Base-by-base conservation (phyloP, 441 rosid genomes). In the Populus hybrid region DNA sequence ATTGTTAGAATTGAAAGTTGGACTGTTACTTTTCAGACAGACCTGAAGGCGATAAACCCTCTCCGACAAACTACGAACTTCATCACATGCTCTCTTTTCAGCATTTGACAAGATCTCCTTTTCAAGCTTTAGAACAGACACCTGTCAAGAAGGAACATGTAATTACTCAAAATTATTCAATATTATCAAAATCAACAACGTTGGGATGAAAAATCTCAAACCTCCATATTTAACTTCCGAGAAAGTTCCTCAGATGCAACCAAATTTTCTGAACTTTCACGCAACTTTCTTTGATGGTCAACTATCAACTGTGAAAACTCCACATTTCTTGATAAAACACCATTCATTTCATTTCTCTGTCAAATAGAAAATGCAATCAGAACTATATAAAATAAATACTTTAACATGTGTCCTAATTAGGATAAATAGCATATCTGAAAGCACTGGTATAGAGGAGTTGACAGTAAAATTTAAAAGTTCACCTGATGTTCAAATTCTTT, bases 181-280 rank as follows among this genome's bases (percentile, higher is more conserved):
- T 21, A 71, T 54, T 54, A 54, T 54, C 83, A 67, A 36, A 63
- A 67, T 69, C 63, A 54, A 32, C 24, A 72, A 8, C 50, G 21
- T 67, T 71, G 61, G 16, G 68, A 76, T 70, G 38, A 32, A 59
- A 14, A 70, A 79, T 0, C 12, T 36, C 69, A 74, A 75, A 96
- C 99, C 97, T 97, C 99, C 93, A 91, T 91, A 70, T 84, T 85
- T 73, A 93, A 87, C 85, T 93, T 97, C 83, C 97, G 89, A 64
- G 94, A 88, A 64, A 70, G 85, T 80, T 95, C 98, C 93, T 95
- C 97, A 21, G 97, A 92, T 70, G 89, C 86, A 78, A 85, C 87
- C 81, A 86, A 69, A 80, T 93, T 86, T 78, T 90, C 97, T 42
- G 94, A 88, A 87, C 87, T 88, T 87, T 93, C 99, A 57, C 93